Base-by-base conservation (phyloP, 2,329 filamentous ascomycete species). In the Neofusicoccum ribis region DNA sequence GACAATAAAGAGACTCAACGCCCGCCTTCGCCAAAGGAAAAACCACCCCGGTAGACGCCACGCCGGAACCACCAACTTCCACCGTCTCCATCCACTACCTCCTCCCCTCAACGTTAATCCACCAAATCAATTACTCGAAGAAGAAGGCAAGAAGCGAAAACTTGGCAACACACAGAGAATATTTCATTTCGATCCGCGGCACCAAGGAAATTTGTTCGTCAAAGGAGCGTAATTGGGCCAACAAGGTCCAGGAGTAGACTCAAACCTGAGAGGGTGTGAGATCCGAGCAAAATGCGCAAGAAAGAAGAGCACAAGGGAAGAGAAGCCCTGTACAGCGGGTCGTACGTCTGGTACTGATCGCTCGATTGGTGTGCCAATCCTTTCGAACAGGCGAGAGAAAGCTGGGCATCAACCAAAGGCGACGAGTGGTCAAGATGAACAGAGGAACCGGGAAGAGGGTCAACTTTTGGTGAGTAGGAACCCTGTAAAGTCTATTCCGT, bases 51-150 rank as follows among this genome's bases (percentile, higher is more conserved):
- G 20, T 39, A 44, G n/a, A 44, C 43, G 43, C 43, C 43, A 11
- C 43, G 14, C 43, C 15, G 27, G 15, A 54, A 20, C 34, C 50
- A 15, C 31, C 50, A 14, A 60, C 50, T n/a, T 17, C 50, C 27
- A 36, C 43, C 27, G 11, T 59, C 54, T 31, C 39, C 27, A 31
- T 31, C 27, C 27, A 31, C 27, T 31, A 31, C 27, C 14, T 15
- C 17, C 20, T 39, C 9, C 39, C 23, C 12, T 59, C 39, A 17
- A 20, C 51, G 17, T 31, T 36, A 8, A 14, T 17, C 41, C 11
- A 43, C 43, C 12, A 31, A 59, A 59, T 17, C 41, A 60, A 60
- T 60, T 60, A 60, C 56, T 20, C 9, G 43, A 47, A 60, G 41
- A 17, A 37, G 27, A 31, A 8, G 47, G n/a, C 14, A 11, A 34